A percentile compares a stretch with the other conserved stretches of the same genome.
These are phyloP conservation scores for Penicillium polonicum DNA, from an alignment of 2,329 filamentous ascomycete genomes.

Conservation along the genomic window DNA sequence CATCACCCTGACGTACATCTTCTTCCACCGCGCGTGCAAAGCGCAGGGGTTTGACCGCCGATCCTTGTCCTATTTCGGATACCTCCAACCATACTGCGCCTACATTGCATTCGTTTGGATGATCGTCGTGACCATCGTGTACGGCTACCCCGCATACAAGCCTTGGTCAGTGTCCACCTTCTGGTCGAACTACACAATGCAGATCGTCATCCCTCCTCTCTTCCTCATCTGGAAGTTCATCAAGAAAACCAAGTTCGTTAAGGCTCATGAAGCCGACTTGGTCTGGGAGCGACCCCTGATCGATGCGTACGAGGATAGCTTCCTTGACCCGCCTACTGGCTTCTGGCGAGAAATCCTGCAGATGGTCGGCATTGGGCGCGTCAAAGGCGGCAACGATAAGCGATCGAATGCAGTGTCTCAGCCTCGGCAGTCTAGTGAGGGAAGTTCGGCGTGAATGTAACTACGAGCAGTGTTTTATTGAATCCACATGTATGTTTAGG, in stretches of 20 bases:
- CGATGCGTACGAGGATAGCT: conserved; percentile 57
- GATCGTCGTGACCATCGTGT: conserved; percentile 39
- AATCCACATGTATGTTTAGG: neutral
- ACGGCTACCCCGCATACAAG: conserved; percentile 56
- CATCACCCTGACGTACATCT: conserved; percentile 59
- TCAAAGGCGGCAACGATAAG: conserved; percentile 20
- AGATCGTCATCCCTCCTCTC: conserved; percentile 54
- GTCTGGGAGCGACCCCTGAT: conserved; percentile 61
- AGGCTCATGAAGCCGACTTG: conserved; percentile 57
- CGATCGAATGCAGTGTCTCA: neutral
- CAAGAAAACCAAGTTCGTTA: conserved; percentile 57
- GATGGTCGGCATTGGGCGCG: conserved; percentile 38
- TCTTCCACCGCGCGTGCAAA: conserved; percentile 56
- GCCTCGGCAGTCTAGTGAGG: neutral
- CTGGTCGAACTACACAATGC: conserved; percentile 58
- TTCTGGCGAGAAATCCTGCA: conserved; percentile 58
- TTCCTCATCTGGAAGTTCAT: conserved; percentile 64
- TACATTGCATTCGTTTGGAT: conserved; percentile 24
- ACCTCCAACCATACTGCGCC: conserved; percentile 59
- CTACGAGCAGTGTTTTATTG: neutral
- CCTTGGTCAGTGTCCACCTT: conserved; percentile 48
- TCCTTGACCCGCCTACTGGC: conserved; percentile 50
- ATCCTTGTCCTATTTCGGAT: conserved; percentile 57
- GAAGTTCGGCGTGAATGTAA: neutral
- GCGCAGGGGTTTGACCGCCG: conserved; percentile 54